Conservation (phyloP, 2,329 filamentous ascomycete genomes). For the Fusarium palustre region DNA sequence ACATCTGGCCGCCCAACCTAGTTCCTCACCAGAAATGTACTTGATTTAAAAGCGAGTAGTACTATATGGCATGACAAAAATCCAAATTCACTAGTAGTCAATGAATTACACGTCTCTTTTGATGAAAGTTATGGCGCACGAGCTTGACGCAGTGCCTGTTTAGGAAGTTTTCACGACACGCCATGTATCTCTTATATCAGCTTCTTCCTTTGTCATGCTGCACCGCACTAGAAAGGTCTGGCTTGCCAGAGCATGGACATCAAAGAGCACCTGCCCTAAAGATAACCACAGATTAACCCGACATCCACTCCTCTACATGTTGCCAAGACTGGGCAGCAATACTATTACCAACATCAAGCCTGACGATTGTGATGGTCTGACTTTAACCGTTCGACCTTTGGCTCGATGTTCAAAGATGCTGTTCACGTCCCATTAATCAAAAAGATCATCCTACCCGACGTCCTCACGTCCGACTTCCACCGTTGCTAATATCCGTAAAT, state of each 20-base stretch:
- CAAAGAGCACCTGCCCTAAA: background rate
- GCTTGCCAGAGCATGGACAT: background rate
- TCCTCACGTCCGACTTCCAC: background rate
- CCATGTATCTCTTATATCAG: background rate
- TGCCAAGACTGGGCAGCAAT: slow-evolving; percentile 7
- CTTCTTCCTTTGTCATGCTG: background rate
- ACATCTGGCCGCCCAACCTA: no score
- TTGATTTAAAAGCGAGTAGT: background rate
- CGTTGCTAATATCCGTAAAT: background rate
- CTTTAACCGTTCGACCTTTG: background rate
- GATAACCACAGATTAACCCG: background rate
- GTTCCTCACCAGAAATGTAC: no score
- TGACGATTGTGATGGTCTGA: background rate
- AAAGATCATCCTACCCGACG: background rate
- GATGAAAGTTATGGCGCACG: background rate
- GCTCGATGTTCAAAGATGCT: background rate
- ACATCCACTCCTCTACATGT: background rate
- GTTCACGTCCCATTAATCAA: background rate
- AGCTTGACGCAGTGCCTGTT: background rate
- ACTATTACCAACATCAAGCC: background rate
- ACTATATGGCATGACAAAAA: background rate
- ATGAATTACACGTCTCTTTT: background rate
- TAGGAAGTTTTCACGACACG: background rate
- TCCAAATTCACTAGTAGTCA: background rate
- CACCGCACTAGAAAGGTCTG: background rate